Evolutionary conservation across 306 rosid species (phyloP).

Genomic region (Glycine tomentella): DNA sequence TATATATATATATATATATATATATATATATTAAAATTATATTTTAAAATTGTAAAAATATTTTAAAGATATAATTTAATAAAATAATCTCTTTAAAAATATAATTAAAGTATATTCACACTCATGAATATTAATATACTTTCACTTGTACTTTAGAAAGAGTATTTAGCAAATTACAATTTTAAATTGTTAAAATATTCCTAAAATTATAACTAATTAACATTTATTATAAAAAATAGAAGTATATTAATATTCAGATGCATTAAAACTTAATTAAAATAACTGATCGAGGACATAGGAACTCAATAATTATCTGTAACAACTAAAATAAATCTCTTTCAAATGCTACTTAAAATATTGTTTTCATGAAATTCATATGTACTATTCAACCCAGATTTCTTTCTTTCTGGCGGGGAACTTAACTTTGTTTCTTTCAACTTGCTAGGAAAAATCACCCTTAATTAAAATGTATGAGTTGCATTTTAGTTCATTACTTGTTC

Average conservation of each 20-base stretch:
- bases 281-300: not conserved
- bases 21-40: no score
- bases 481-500: not conserved
- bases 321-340: not conserved
- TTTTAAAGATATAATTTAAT: no score
- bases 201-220: not conserved
- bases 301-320: not conserved
- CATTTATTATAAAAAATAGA: not conserved
- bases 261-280: not conserved
- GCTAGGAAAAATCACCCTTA: not conserved
- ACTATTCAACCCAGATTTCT: not conserved
- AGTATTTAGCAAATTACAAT: no score
- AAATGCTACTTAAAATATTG: not conserved
- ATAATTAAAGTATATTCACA: not conserved
- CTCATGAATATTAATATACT: not conserved
- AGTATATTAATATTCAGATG: not conserved
- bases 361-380: not conserved
- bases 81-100: not conserved
- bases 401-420: not conserved
- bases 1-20: no score
- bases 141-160: no score
- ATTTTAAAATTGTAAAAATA: no score
- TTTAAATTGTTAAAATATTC: not conserved
- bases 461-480: not conserved
- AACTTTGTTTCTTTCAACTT: not conserved